A percentile compares a stretch with the other conserved stretches of the same genome.
These are phyloP conservation scores for Yarrowia keelungensis DNA, from an alignment of 805 yeast genomes.

Conservation along the genomic window DNA sequence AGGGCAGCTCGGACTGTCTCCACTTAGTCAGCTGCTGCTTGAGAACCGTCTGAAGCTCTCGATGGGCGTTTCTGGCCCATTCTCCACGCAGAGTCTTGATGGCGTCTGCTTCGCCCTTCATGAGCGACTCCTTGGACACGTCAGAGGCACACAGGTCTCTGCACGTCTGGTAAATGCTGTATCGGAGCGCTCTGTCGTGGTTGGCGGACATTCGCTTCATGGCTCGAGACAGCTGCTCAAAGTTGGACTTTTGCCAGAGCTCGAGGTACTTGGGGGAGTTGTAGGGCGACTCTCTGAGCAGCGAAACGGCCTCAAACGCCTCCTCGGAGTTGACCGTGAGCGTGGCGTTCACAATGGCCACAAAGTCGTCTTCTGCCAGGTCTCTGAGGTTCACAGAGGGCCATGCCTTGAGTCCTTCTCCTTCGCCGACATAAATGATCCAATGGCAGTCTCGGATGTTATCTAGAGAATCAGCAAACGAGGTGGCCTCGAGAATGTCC, in stretches of 20 bases:
- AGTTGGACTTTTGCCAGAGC: constrained; percentile 43
- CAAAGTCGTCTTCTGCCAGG: constrained; percentile 45
- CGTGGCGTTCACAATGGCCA: constrained; percentile 13
- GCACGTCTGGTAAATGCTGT: constrained; percentile 25
- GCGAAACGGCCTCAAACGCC: constrained; percentile 35
- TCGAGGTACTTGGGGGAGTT: constrained; percentile 45
- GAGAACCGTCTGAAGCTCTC: constrained; percentile 51
- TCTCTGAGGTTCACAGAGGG: constrained; percentile 26
- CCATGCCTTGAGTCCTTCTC: constrained; percentile 35
- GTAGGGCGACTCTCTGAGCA: constrained; percentile 45
- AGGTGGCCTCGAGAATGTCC: constrained; percentile 48
- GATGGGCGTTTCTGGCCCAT: constrained; percentile 52
- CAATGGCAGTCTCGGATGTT: constrained; percentile 47
- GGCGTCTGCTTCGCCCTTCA: constrained; percentile 41
- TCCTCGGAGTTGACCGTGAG: constrained; percentile 22
- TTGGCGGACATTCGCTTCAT: constrained; percentile 31
- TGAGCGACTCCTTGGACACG: constrained; percentile 24
- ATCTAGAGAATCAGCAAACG: constrained; percentile 46
- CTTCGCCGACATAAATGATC: constrained; percentile 43
- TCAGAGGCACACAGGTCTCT: constrained; percentile 37
- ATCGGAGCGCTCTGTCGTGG: constrained; percentile 30
- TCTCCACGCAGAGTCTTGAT: constrained; percentile 43
- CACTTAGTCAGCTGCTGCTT: constrained; percentile 44
- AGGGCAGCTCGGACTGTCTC: constrained; percentile 45
- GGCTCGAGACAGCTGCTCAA: constrained; percentile 42